Conservation (phyloP, 106 monocot genomes). For the Iris macrosiphon region DNA sequence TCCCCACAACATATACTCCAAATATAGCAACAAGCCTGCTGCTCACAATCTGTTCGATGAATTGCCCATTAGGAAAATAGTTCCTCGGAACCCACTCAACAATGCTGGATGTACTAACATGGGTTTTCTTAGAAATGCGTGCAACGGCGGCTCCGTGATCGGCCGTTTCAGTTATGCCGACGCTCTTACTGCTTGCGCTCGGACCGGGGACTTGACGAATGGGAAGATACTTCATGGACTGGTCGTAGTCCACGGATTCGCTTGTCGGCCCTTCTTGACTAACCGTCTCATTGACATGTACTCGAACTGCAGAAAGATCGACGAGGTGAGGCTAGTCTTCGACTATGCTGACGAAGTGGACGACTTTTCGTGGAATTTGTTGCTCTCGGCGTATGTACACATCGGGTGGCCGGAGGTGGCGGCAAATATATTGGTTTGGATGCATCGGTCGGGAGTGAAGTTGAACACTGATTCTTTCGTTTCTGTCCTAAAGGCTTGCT, state of each 20-base stretch:
- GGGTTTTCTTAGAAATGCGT: constrained; percentile 9
- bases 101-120: constrained; percentile 17
- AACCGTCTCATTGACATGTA: constrained; percentile 65
- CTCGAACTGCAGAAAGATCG: constrained; percentile 33
- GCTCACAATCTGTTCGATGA: constrained; percentile 44
- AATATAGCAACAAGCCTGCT: constrained; percentile 18
- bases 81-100: constrained; percentile 31
- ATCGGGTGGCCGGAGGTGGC: constrained; percentile 36
- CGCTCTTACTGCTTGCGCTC: constrained; percentile 22
- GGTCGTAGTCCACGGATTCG: constrained; percentile 30
- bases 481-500: constrained; percentile 23
- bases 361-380: constrained; percentile 35
- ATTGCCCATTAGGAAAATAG: constrained; percentile 36
- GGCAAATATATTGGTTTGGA: constrained; percentile 28
- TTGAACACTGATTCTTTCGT: constrained; percentile 22
- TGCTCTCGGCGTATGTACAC: constrained; percentile 24
- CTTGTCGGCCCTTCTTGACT: constrained; percentile 22
- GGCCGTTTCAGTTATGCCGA: constrained; percentile 32
- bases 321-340: constrained; percentile 31
- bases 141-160: not conserved
- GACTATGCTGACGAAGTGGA: constrained; percentile 28
- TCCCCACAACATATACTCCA: constrained; percentile 36
- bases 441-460: constrained; percentile 31
- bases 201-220: constrained; percentile 11
- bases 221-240: constrained; percentile 44